A percentile compares a stretch with the other conserved stretches of the same genome.
phyloP scores from a whole-genome alignment of 371 early-diverging fungal genomes.

The Batrachochytrium dendrobatidis region DNA sequence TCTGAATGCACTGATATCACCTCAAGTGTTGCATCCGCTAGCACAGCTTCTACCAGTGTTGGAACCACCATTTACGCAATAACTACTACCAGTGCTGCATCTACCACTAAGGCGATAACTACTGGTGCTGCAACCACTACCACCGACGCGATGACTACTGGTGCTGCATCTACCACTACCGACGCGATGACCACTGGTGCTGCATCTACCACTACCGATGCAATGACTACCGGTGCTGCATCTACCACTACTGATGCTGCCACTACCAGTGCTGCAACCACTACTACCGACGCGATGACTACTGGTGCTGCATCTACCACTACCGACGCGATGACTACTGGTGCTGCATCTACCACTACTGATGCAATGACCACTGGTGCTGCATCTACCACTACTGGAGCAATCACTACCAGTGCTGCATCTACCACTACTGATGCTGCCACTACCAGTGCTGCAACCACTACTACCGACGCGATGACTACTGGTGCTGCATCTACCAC shows the following conservation, averaged over 20 bases:
- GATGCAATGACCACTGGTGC: background rate
- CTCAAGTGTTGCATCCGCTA: background rate
- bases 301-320: background rate
- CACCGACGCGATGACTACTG: background rate
- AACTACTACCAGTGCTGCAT: background rate
- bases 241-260: background rate
- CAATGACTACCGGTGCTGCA: background rate
- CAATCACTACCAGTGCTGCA: background rate
- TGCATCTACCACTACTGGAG: background rate
- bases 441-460: background rate
- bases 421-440: background rate
- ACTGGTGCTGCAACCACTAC: background rate
- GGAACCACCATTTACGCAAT: background rate
- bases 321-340: background rate
- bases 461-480: background rate
- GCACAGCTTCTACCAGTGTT: background rate
- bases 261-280: background rate
- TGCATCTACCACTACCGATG: background rate
- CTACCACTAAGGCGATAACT: too few relatives aligned
- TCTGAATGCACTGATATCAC: background rate
- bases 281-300: background rate
- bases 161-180: background rate
- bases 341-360: background rate
- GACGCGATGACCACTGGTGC: background rate
- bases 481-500: background rate